phyloP scores from a whole-genome alignment of 805 yeast species.

The Saturnispora silvae region DNA sequence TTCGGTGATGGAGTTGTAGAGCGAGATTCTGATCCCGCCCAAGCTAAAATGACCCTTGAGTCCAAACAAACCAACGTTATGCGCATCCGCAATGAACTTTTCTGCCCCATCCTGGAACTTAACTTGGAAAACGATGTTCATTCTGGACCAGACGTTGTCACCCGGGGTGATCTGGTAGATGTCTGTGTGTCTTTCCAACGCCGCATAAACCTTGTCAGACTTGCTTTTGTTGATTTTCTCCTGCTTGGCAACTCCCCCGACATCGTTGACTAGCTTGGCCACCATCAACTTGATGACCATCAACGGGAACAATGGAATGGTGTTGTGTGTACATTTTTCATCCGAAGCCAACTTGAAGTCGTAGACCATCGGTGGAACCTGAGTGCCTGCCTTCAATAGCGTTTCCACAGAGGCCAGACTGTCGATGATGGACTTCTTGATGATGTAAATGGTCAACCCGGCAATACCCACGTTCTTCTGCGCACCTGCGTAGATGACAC shows the following conservation, averaged over 20 bases:
- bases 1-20: slow-evolving; percentile 76
- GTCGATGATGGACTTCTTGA: slow-evolving; percentile 68
- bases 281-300: slow-evolving; percentile 78
- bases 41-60: slow-evolving; percentile 94
- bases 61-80: slow-evolving; percentile 52
- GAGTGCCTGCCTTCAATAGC: slow-evolving; percentile 49
- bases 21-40: slow-evolving; percentile 91
- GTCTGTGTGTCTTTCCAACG: slow-evolving; percentile 54
- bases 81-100: slow-evolving; percentile 60
- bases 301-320: slow-evolving; percentile 87
- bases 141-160: slow-evolving; percentile 57
- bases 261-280: slow-evolving; percentile 45
- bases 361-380: slow-evolving; percentile 80
- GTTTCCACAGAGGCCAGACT: slow-evolving; percentile 55
- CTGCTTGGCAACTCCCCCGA: slow-evolving; percentile 66
- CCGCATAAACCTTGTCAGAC: slow-evolving; percentile 51
- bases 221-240: slow-evolving; percentile 48
- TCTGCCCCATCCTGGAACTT: slow-evolving; percentile 48
- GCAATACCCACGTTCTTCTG: slow-evolving; percentile 97
- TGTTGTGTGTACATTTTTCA: slow-evolving; percentile 90
- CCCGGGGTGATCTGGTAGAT: slow-evolving; percentile 61
- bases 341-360: slow-evolving; percentile 78
- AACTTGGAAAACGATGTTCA: slow-evolving; percentile 89
- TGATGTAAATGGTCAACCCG: slow-evolving; percentile 84
- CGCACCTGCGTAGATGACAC: slow-evolving; percentile 93